phyloP scores from a whole-genome alignment of 2,329 filamentous ascomycete genomes.

The Chrysoporthe deuterocubensis region DNA sequence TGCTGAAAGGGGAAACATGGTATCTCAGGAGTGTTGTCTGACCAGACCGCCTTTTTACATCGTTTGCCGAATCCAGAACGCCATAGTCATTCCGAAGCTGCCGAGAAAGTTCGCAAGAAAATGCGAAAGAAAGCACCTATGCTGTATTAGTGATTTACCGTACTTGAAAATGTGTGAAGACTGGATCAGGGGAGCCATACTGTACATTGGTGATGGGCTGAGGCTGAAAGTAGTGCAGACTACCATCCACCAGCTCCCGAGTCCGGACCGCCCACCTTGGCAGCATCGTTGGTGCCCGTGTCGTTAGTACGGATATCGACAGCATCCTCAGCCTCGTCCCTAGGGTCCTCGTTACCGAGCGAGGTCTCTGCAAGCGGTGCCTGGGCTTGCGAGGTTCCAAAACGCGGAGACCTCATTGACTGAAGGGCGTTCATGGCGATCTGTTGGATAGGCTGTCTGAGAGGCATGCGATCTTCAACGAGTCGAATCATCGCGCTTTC shows the following conservation, averaged over 20 bases:
- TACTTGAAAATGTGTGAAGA: not conserved
- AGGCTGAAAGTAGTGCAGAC: not conserved
- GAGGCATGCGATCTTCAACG: not conserved
- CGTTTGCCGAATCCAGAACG: slow-evolving; percentile 1
- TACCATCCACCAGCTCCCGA: not conserved
- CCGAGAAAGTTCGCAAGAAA: not conserved
- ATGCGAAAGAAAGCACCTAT: not conserved
- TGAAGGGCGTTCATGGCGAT: not conserved
- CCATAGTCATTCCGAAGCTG: not conserved
- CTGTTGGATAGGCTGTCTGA: not conserved
- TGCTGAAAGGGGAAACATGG: slow-evolving; percentile 7
- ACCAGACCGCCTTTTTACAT: slow-evolving; percentile 7
- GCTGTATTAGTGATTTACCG: not conserved
- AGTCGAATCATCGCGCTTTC: not conserved
- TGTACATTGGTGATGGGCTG: not conserved
- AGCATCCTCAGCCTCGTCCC: not conserved
- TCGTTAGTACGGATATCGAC: not conserved
- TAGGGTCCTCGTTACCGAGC: not conserved
- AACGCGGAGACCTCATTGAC: not conserved
- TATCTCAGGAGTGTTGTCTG: slow-evolving; percentile 21
- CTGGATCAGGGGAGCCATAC: not conserved
- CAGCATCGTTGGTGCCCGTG: not conserved
- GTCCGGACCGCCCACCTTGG: not conserved
- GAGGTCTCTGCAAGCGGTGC: not conserved
- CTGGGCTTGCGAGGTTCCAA: not conserved